These are phyloP conservation scores for Flaveria trinervia DNA, from an alignment of 129 eudicot species.

Conservation along the genomic window DNA sequence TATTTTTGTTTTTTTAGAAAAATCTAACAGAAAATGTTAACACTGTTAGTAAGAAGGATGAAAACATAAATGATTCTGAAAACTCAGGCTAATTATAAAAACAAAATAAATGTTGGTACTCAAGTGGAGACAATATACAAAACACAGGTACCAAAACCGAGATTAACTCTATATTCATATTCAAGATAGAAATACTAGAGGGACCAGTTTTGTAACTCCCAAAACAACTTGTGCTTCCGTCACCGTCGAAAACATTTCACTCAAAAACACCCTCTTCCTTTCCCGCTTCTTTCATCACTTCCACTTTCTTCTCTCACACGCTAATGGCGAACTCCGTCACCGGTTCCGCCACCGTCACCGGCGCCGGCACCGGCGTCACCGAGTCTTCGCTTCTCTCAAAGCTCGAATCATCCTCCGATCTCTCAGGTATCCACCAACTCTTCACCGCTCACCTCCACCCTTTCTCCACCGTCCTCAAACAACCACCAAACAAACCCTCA, in stretches of 20 bases:
- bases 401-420: slow-evolving; percentile 53
- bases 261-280: background rate
- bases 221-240: background rate
- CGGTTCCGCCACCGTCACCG: slow-evolving; percentile 16
- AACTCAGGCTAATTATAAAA: no score
- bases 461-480: slow-evolving; percentile 42
- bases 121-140: no score
- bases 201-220: slow-evolving; percentile 18
- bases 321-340: slow-evolving; percentile 44
- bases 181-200: background rate
- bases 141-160: no score
- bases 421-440: slow-evolving; percentile 46
- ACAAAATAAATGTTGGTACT: no score
- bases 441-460: slow-evolving; percentile 59
- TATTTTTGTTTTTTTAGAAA: no score
- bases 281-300: slow-evolving; percentile 25
- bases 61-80: no score
- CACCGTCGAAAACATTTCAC: background rate
- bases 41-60: no score
- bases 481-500: slow-evolving; percentile 16
- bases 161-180: no score
- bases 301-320: slow-evolving; percentile 14
- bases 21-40: no score
- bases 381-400: slow-evolving; percentile 57
- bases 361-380: slow-evolving; percentile 22